These are phyloP conservation scores for Wickerhamomyces strasburgensis DNA, from an alignment of 805 yeast species.

Conservation along the genomic window DNA sequence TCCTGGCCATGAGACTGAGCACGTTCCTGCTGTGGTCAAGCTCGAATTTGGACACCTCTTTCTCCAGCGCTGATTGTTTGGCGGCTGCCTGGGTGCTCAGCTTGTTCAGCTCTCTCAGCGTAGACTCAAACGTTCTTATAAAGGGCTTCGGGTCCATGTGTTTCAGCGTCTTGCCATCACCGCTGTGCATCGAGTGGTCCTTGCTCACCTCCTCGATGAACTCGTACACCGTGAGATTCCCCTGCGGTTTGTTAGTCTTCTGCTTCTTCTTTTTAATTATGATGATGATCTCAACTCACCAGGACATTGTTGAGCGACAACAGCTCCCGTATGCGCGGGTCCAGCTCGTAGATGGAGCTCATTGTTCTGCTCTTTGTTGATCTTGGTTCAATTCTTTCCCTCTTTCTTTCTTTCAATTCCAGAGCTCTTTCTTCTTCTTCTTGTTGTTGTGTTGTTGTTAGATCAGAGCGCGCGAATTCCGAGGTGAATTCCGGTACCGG, in stretches of 20 bases:
- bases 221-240: conserved; percentile 68
- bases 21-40: conserved; percentile 65
- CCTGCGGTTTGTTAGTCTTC: too few relatives aligned
- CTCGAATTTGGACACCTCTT: conserved; percentile 57
- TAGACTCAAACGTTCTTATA: conserved; percentile 87
- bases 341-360: conserved; percentile 52
- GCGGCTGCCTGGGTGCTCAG: conserved; percentile 51
- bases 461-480: too few relatives aligned
- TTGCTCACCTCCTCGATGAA: conserved; percentile 76
- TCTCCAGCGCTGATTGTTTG: conserved; percentile 47
- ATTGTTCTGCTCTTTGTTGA: too few relatives aligned
- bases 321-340: conserved; percentile 53
- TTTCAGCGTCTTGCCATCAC: conserved; percentile 46
- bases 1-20: conserved; percentile 44
- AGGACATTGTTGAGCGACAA: conserved; percentile 59
- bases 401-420: too few relatives aligned
- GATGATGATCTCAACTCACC: conserved; percentile 13
- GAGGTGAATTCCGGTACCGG: too few relatives aligned
- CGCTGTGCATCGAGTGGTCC: conserved; percentile 51
- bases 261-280: too few relatives aligned
- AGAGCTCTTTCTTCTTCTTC: too few relatives aligned
- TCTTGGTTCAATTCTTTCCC: too few relatives aligned
- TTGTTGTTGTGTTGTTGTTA: too few relatives aligned
- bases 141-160: conserved; percentile 86
- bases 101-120: conserved; percentile 63